Conservation (phyloP, 768 basidiomycete species). For the Boletellus ananas region DNA sequence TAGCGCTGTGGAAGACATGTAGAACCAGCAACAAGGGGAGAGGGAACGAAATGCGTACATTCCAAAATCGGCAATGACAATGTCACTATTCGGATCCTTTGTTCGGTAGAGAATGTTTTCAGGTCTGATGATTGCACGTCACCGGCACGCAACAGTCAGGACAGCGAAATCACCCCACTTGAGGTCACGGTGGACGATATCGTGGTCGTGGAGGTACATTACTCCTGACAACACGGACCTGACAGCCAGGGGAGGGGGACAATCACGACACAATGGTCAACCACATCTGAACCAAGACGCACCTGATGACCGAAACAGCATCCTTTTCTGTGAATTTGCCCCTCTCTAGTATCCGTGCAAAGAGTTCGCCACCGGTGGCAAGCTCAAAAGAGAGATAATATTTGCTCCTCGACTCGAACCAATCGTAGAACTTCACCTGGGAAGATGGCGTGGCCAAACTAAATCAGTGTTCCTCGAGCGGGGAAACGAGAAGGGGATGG, state of each 20-base stretch:
- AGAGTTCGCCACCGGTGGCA: slow-evolving; percentile 91
- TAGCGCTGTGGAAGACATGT: slow-evolving; percentile 51
- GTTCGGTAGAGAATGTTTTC: slow-evolving; percentile 96
- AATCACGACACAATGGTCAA: neutral
- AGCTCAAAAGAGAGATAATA: slow-evolving; percentile 97
- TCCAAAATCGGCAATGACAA: slow-evolving; percentile 97
- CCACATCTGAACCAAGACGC: slow-evolving; percentile 22
- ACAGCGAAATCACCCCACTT: slow-evolving; percentile 50
- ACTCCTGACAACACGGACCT: slow-evolving; percentile 86
- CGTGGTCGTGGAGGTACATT: slow-evolving; percentile 83
- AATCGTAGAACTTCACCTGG: slow-evolving; percentile 95
- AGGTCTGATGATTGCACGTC: slow-evolving; percentile 47
- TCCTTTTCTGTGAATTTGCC: slow-evolving; percentile 95
- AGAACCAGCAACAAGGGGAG: neutral
- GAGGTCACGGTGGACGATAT: slow-evolving; percentile 94
- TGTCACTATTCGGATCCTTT: slow-evolving; percentile 66
- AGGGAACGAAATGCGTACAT: slow-evolving; percentile 53
- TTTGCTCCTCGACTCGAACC: slow-evolving; percentile 92
- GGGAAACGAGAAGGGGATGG: too few relatives aligned
- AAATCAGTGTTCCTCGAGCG: too few relatives aligned
- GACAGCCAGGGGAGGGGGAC: neutral
- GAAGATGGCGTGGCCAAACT: neutral
- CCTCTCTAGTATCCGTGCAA: slow-evolving; percentile 76
- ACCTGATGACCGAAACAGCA: slow-evolving; percentile 75
- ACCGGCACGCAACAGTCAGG: neutral